Evolutionary conservation across 108 stramenopile genomes (phyloP).

Genomic region (Stephanodiscus triporus): DNA sequence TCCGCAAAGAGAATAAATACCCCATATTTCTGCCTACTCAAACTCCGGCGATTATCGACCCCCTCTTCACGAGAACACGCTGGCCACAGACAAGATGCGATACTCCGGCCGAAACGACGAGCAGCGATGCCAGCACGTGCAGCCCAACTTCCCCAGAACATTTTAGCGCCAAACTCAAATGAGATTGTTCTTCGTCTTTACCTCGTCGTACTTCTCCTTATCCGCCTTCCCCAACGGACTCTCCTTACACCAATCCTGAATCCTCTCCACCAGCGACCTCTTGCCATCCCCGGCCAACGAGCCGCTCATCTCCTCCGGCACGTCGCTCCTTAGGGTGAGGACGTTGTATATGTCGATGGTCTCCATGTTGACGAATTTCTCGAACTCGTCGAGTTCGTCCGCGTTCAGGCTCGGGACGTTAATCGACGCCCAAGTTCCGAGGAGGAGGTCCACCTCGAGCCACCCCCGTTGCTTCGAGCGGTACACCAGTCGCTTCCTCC

Average conservation of each 20-base stretch:
- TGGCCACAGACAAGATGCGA: no score
- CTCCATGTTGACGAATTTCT: slow-evolving; percentile 96
- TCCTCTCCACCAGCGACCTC: slow-evolving; percentile 71
- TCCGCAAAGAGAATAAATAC: no score
- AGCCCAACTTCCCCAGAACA: no score
- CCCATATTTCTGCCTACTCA: no score
- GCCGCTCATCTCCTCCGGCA: slow-evolving; percentile 93
- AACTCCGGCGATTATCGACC: slow-evolving; percentile 1
- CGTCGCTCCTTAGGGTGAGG: no score
- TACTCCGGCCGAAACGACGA: slow-evolving; percentile 29
- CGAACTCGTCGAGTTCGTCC: slow-evolving; percentile 91
- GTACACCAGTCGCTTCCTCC: slow-evolving; percentile 95
- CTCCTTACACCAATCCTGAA: slow-evolving; percentile 82
- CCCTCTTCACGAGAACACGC: no score
- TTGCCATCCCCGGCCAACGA: slow-evolving; percentile 69
- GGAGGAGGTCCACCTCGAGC: slow-evolving; percentile 95
- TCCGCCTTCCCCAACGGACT: slow-evolving; percentile 88
- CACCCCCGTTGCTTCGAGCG: slow-evolving; percentile 98
- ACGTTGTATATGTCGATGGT: slow-evolving; percentile 99
- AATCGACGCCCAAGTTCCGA: slow-evolving; percentile 97
- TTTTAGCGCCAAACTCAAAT: no score
- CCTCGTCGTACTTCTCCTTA: slow-evolving; percentile 67
- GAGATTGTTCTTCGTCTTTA: slow-evolving; percentile 74
- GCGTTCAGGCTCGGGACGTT: slow-evolving; percentile 79
- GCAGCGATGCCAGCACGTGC: no score